Evolutionary conservation across 2,329 filamentous ascomycete species (phyloP), one percentile per base, ranked within the genome.

Genomic region (Beauveria rudraprayagi): DNA sequence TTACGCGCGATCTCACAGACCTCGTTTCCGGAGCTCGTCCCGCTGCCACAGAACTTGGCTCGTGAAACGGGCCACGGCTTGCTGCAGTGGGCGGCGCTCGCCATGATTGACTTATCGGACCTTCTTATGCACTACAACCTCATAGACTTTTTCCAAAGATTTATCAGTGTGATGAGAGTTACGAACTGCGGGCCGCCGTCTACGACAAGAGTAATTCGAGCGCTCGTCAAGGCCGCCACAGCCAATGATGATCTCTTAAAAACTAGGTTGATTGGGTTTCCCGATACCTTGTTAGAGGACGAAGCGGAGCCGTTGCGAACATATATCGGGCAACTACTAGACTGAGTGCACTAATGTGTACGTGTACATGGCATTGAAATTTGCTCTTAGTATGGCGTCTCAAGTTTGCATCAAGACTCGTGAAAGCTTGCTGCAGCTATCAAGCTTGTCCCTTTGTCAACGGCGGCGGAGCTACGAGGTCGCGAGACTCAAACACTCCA

Each of bases 131-230:
- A 79, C 48, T 69, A 80, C 7, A 80, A 65, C 58, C 72, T 83
- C 22, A 70, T 81, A n/a, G 79, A 83, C 63, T 84, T 83, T 62
- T 80, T 80, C 65, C 79, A 83, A 70, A 71, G 73, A 8, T 71
- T 83, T 22, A 70, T 83, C 30, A 78, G 75, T 55, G 72, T 80
- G 40, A 75, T 82, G 73, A 71, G 78, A 16, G 69, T 78, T 5
- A 72, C 76, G 0, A 70, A 72, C 56, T 74, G 74, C 61, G 71
- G 72, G 30, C 14, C 44, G 30, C 26, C 55, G 6, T 57, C 41
- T 5, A 69, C 68, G 9, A n/a, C 34, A 9, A 40, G 3, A 22
- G 16, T 46, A 3, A 17, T 26, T 3, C 47, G 47, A 1, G 14
- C n/a, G 6, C 62, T 83, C 4, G 68, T 83, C n/a, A 67, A 66